A percentile compares a stretch with the other conserved stretches of the same genome.
These are phyloP conservation scores for Aspergillus vadensis DNA, from an alignment of 2,329 filamentous ascomycete species.

Conservation along the genomic window DNA sequence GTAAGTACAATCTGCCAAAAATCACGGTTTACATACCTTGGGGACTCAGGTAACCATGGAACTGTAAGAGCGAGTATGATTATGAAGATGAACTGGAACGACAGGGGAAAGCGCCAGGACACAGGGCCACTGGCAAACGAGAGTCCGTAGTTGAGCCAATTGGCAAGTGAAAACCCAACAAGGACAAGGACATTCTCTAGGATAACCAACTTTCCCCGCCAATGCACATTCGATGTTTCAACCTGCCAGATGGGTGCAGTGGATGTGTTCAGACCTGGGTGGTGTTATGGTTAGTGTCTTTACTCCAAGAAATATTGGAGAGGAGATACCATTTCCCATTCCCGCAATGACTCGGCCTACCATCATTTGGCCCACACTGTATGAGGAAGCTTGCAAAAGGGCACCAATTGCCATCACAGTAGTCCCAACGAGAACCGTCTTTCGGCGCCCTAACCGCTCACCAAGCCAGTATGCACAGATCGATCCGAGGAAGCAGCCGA, in stretches of 20 bases:
- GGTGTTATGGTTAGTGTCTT: neutral
- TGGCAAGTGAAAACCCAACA: slow-evolving; percentile 11
- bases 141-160: slow-evolving; percentile 15
- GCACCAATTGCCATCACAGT: slow-evolving; percentile 47
- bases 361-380: slow-evolving; percentile 51
- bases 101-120: slow-evolving; percentile 14
- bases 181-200: slow-evolving; percentile 37
- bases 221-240: slow-evolving; percentile 26
- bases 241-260: slow-evolving; percentile 45
- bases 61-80: slow-evolving; percentile 7
- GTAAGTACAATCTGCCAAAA: neutral
- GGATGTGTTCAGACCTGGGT: slow-evolving; percentile 50
- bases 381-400: slow-evolving; percentile 51
- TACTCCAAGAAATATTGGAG: neutral
- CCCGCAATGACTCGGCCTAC: slow-evolving; percentile 51
- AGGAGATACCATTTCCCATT: slow-evolving; percentile 48
- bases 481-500: slow-evolving; percentile 46
- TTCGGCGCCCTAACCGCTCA: slow-evolving; percentile 48
- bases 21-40: neutral
- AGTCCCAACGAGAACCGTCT: slow-evolving; percentile 46
- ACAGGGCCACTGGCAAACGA: slow-evolving; percentile 8
- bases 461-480: slow-evolving; percentile 45
- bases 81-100: slow-evolving; percentile 16
- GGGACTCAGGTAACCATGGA: slow-evolving; percentile 15
- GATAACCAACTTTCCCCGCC: slow-evolving; percentile 51